Evolutionary conservation across 1,284 basidiomycete genomes (phyloP).

Genomic region (Exsudoporus floridanus): DNA sequence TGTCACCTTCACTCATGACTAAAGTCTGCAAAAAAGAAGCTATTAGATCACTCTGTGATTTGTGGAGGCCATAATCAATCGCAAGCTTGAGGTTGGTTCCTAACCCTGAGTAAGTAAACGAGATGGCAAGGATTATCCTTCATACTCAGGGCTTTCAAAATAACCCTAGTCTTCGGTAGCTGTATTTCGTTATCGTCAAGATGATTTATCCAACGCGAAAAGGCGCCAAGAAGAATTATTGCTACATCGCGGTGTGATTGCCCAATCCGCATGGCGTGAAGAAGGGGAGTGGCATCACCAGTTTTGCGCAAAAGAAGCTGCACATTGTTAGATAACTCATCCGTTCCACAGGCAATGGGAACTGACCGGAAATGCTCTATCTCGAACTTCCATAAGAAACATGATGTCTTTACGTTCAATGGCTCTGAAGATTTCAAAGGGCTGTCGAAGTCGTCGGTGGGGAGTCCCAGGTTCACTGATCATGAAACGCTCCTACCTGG

Average conservation of each 20-base stretch:
- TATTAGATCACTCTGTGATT: constrained; percentile 73
- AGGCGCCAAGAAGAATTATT: constrained; percentile 73
- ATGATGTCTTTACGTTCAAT: constrained; percentile 71
- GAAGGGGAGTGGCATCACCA: constrained; percentile 72
- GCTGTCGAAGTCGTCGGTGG: constrained; percentile 40
- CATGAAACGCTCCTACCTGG: constrained; percentile 44
- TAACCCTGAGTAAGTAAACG: constrained; percentile 31
- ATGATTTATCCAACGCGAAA: constrained; percentile 78
- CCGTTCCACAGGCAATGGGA: neutral
- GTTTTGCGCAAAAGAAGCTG: constrained; percentile 72
- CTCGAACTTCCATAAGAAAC: constrained; percentile 77
- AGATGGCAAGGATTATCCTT: constrained; percentile 7
- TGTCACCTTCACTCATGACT: constrained; percentile 84
- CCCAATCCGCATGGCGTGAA: constrained; percentile 80
- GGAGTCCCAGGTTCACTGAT: neutral
- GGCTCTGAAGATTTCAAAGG: constrained; percentile 72
- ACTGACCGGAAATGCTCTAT: constrained; percentile 70
- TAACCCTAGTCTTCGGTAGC: constrained; percentile 58
- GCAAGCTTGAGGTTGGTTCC: constrained; percentile 79
- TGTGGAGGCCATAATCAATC: constrained; percentile 77
- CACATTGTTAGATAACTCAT: constrained; percentile 4
- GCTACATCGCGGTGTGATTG: constrained; percentile 71
- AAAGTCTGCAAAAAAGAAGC: constrained; percentile 81
- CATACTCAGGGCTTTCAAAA: constrained; percentile 74
- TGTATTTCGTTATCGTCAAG: constrained; percentile 69